Evolutionary conservation across 1,284 basidiomycete species (phyloP).

Genomic region (Marasmius tenuissimus): DNA sequence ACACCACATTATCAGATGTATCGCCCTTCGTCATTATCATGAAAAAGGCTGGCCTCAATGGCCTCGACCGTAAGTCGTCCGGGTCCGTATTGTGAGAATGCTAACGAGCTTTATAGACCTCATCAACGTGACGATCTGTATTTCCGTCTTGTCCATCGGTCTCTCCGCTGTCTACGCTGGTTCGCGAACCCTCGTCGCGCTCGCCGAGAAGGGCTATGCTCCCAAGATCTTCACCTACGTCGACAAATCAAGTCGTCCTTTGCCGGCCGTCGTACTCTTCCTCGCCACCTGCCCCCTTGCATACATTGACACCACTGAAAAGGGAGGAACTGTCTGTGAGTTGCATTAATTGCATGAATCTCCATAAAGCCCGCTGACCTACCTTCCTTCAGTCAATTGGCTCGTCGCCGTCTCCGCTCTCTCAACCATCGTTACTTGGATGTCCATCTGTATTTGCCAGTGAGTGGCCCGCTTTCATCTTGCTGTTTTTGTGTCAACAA

Average conservation of each 20-base stretch:
- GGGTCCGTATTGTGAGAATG: not conserved
- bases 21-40: conserved; percentile 70
- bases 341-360: conserved; percentile 1
- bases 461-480: conserved; percentile 19
- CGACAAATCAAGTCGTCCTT: conserved; percentile 41
- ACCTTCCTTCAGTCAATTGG: conserved; percentile 33
- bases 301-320: conserved; percentile 34
- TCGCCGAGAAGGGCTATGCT: conserved; percentile 68
- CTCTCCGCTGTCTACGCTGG: conserved; percentile 67
- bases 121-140: conserved; percentile 71
- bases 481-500: not conserved
- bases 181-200: conserved; percentile 65
- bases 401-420: conserved; percentile 42
- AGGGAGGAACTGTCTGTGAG: conserved; percentile 37
- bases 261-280: conserved; percentile 35
- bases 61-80: conserved; percentile 50
- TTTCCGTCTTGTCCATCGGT: conserved; percentile 73
- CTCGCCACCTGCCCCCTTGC: conserved; percentile 36
- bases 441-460: conserved; percentile 44
- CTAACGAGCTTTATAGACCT: conserved; percentile 30
- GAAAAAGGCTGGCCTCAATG: conserved; percentile 53
- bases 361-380: not conserved
- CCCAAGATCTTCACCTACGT: conserved; percentile 55
- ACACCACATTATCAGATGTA: conserved; percentile 35
- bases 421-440: conserved; percentile 43